phyloP scores from a whole-genome alignment of 2,329 filamentous ascomycete species.

The Calonectria pteridis region DNA sequence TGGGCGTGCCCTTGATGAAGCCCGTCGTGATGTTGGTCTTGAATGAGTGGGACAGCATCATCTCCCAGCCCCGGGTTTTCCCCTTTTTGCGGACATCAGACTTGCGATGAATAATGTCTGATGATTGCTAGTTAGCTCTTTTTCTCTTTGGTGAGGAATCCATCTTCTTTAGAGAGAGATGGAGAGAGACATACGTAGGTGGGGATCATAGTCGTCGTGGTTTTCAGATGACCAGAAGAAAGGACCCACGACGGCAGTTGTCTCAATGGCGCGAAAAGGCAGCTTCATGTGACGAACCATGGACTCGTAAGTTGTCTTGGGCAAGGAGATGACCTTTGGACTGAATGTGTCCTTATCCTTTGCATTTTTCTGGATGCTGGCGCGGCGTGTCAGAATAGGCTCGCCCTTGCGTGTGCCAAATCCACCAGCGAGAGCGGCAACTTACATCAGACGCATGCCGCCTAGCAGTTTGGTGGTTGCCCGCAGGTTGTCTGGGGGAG shows the following conservation, averaged over 20 bases:
- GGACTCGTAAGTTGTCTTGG: conserved; percentile 61
- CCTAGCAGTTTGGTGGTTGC: conserved; percentile 60
- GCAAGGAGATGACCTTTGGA: conserved; percentile 66
- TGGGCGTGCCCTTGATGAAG: conserved; percentile 71
- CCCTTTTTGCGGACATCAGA: conserved; percentile 76
- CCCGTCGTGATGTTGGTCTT: conserved; percentile 68
- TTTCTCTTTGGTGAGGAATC: neutral
- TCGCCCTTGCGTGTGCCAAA: neutral
- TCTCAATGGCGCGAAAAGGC: conserved; percentile 70
- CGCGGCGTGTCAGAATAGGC: neutral
- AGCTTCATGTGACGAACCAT: conserved; percentile 69
- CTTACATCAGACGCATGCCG: conserved; percentile 68
- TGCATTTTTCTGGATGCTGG: conserved; percentile 68
- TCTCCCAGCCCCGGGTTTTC: conserved; percentile 73
- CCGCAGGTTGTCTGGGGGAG: conserved; percentile 56
- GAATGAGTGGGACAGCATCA: conserved; percentile 71
- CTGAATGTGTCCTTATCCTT: conserved; percentile 69
- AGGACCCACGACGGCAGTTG: conserved; percentile 69
- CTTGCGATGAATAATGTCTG: conserved; percentile 73
- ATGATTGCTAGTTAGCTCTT: neutral
- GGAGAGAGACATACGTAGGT: conserved; percentile 62
- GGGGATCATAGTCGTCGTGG: conserved; percentile 67
- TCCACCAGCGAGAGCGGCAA: conserved; percentile 29
- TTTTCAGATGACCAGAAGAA: conserved; percentile 73
- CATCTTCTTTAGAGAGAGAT: neutral